Conservation (phyloP, 2,329 filamentous ascomycete species). For the Thyridium curvatum region DNA sequence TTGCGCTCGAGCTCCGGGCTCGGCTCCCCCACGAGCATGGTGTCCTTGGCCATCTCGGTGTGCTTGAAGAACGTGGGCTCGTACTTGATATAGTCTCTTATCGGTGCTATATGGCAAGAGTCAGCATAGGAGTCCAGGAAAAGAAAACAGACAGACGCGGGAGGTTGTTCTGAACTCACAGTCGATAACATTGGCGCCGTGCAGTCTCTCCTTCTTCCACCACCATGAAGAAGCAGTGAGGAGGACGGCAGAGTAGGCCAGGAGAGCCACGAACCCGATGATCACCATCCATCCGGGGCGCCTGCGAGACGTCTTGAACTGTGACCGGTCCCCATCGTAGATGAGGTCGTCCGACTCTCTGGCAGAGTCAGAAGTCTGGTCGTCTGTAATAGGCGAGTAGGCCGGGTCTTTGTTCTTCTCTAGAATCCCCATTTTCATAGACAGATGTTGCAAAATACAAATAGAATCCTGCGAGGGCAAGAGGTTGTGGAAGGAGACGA, state of each 20-base stretch:
- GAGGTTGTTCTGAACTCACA: constrained; percentile 6
- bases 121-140: too few relatives aligned
- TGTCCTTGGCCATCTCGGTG: constrained; percentile 1
- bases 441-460: too few relatives aligned
- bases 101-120: background rate
- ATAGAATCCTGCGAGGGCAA: too few relatives aligned
- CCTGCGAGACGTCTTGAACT: background rate
- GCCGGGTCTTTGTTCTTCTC: background rate
- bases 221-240: constrained; percentile 10
- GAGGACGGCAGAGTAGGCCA: constrained; percentile 10
- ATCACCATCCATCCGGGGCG: constrained; percentile 6
- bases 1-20: constrained; percentile 9
- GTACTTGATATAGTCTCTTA: constrained; percentile 2
- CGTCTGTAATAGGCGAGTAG: background rate
- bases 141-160: too few relatives aligned
- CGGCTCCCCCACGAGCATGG: constrained; percentile 9
- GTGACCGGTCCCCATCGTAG: constrained; percentile 4
- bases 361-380: background rate
- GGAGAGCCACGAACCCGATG: constrained; percentile 5
- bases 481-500: background rate
- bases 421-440: background rate
- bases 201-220: constrained; percentile 11
- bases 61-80: constrained; percentile 1
- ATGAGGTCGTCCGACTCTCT: background rate
- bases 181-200: constrained; percentile 15